Evolutionary conservation across 139 green algal species (phyloP).

Genomic region (Tetraselmis chui): DNA sequence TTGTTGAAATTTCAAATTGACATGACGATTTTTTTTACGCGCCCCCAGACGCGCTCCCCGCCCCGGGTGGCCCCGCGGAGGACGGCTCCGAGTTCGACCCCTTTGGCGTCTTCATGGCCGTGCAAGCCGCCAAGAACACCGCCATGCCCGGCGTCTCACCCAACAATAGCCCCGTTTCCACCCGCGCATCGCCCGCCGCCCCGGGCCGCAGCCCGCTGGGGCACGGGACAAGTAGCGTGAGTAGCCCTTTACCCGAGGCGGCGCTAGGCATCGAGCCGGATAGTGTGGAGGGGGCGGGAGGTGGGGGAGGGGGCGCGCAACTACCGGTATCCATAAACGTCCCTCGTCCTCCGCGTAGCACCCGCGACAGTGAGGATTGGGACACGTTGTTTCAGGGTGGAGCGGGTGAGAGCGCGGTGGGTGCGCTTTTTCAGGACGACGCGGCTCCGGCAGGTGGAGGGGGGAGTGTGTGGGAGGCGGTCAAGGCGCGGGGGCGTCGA

Average conservation of each 20-base stretch:
- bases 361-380: not conserved
- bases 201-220: too few species aligned
- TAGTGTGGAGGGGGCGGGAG: too few species aligned
- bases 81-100: not conserved
- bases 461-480: not conserved
- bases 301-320: not conserved
- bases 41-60: not conserved
- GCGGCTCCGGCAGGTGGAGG: not conserved
- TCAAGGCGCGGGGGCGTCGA: not conserved
- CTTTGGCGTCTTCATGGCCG: not conserved
- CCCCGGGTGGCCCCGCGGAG: not conserved
- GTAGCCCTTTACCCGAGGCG: not conserved
- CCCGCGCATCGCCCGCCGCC: too few species aligned
- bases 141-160: not conserved
- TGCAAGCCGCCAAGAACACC: not conserved
- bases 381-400: not conserved
- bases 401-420: not conserved
- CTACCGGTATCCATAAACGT: not conserved
- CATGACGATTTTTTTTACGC: too few species aligned
- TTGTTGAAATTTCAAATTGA: too few species aligned
- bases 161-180: too few species aligned
- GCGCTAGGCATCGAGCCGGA: not conserved
- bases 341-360: not conserved
- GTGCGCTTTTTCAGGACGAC: not conserved
- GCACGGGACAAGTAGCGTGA: not conserved